Conservation (phyloP, 805 yeast species). For the Candida michaelii region DNA sequence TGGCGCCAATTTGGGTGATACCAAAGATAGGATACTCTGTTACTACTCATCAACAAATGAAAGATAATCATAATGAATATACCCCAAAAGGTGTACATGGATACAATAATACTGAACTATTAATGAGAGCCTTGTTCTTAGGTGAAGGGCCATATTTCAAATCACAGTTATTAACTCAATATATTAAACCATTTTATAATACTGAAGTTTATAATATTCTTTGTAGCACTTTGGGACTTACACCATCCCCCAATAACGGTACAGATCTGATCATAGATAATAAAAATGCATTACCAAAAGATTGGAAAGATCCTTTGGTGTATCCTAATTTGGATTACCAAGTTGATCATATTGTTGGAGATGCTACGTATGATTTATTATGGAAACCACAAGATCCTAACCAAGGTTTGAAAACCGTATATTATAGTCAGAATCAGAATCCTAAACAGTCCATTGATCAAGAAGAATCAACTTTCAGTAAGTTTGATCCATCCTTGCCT, state of each 20-base stretch:
- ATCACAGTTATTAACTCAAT: conserved; percentile 23
- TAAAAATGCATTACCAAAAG: conserved; percentile 30
- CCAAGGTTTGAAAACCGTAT: conserved; percentile 16
- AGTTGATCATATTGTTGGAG: conserved; percentile 43
- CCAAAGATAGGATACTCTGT: conserved; percentile 82
- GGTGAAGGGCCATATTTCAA: conserved; percentile 80
- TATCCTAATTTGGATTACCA: conserved; percentile 55
- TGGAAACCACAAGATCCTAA: conserved; percentile 22
- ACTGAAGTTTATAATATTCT: conserved; percentile 71
- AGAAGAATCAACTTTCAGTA: conserved; percentile 21
- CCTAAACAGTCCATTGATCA: conserved; percentile 24
- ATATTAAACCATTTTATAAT: conserved; percentile 66
- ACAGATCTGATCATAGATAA: conserved; percentile 24
- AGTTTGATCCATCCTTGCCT: conserved; percentile 12
- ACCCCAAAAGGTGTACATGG: conserved; percentile 83
- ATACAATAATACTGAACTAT: conserved; percentile 68
- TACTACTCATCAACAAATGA: conserved; percentile 59
- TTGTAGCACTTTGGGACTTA: conserved; percentile 57
- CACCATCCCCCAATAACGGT: conserved; percentile 64
- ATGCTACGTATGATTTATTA: conserved; percentile 53
- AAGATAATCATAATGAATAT: conserved; percentile 47
- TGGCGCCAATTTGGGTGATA: conserved; percentile 84
- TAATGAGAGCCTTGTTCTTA: conserved; percentile 82
- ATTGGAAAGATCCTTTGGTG: conserved; percentile 47
- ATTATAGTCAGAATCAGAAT: conserved; percentile 21